Conservation (phyloP, 176 grass and related monocot species). For the Pharus latifolius region DNA sequence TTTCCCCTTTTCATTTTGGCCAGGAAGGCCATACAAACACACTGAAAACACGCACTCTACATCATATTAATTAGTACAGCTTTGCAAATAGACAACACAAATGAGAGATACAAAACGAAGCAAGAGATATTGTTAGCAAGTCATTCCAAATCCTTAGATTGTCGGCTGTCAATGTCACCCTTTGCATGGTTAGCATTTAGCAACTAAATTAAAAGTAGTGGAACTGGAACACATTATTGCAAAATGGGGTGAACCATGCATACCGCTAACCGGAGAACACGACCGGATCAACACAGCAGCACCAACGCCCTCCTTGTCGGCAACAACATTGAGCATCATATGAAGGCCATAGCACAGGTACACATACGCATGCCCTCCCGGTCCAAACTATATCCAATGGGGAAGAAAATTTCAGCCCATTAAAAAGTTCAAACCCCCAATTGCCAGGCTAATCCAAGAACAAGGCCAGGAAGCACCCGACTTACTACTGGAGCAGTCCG, state of each 20-base stretch:
- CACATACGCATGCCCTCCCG: slow-evolving; percentile 82
- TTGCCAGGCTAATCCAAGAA: neutral
- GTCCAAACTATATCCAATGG: slow-evolving; percentile 55
- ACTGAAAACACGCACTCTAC: neutral
- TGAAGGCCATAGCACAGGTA: slow-evolving; percentile 91
- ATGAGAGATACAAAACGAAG: neutral
- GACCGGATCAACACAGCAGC: slow-evolving; percentile 86
- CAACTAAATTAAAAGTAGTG: neutral
- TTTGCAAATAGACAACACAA: neutral
- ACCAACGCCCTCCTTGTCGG: slow-evolving; percentile 66
- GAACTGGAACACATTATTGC: neutral
- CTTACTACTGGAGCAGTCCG: slow-evolving; percentile 75
- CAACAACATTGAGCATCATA: slow-evolving; percentile 95
- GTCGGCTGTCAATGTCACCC: too few relatives aligned
- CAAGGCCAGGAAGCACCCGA: neutral
- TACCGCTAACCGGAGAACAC: slow-evolving; percentile 72
- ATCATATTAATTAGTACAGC: neutral
- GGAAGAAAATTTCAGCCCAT: neutral
- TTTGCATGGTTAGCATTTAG: neutral
- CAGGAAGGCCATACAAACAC: neutral
- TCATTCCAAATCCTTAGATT: neutral
- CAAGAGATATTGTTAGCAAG: neutral
- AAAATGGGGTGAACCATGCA: neutral
- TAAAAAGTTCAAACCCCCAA: neutral
- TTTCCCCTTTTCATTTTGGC: neutral